Conservation (phyloP, 1,139 yeast species). For the Arxiozyma bovina region DNA sequence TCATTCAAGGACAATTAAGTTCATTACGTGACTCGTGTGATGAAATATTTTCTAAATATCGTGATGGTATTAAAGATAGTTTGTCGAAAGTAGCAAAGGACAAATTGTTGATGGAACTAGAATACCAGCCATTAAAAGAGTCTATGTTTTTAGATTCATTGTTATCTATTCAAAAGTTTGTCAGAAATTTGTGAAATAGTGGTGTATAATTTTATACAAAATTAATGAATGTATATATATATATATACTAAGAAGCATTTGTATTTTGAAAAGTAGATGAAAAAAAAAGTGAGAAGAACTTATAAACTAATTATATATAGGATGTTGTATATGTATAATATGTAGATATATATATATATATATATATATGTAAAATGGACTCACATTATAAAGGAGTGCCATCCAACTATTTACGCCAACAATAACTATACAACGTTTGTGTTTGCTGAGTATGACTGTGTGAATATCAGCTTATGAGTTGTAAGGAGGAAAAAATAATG, state of each 20-base stretch:
- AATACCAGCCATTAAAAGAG: neutral
- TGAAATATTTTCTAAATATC: slow-evolving; percentile 8
- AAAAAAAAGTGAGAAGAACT: too few relatives aligned
- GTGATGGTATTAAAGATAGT: slow-evolving; percentile 6
- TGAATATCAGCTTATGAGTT: too few relatives aligned
- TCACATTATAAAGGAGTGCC: neutral
- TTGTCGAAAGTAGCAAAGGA: neutral
- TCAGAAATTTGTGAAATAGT: slow-evolving; percentile 15
- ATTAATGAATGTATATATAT: too few relatives aligned
- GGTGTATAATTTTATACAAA: neutral
- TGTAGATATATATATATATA: too few relatives aligned
- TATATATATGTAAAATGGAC: too few relatives aligned
- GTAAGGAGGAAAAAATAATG: neutral
- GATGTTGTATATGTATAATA: too few relatives aligned
- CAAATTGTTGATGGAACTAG: neutral
- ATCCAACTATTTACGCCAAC: too few relatives aligned
- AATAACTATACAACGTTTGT: neutral
- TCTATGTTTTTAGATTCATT: slow-evolving; percentile 8
- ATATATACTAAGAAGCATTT: too few relatives aligned
- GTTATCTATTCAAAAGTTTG: slow-evolving; percentile 16
- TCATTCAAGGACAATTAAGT: slow-evolving; percentile 15
- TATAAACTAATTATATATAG: too few relatives aligned
- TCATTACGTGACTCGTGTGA: slow-evolving; percentile 20
- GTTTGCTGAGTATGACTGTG: too few relatives aligned
- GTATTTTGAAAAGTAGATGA: too few relatives aligned